phyloP scores from a whole-genome alignment of 192 early-diverging fungal species.

The Hyaloraphidium curvatum region DNA sequence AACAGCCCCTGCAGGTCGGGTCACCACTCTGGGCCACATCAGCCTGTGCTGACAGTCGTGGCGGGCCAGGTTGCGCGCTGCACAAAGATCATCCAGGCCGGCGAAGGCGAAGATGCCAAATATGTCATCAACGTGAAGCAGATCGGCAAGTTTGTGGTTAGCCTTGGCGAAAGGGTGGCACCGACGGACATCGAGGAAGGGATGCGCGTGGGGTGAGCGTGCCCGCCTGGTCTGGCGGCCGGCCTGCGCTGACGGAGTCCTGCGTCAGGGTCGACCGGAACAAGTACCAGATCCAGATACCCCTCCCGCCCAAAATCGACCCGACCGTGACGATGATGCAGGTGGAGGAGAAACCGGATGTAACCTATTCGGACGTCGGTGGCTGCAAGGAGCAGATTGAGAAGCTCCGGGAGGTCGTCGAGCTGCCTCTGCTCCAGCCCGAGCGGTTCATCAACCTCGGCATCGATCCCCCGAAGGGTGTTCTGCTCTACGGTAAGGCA shows the following conservation, averaged over 20 bases:
- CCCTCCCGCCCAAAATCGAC: constrained; percentile 96
- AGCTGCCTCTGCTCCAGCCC: constrained; percentile 83
- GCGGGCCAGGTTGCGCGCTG: constrained; percentile 71
- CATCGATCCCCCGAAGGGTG: constrained; percentile 99
- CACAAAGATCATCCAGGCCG: constrained; percentile 95
- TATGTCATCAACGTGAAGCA: constrained; percentile 98
- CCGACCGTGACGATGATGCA: constrained; percentile 99
- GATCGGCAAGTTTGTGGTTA: constrained; percentile 98
- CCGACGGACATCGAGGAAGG: constrained; percentile 99
- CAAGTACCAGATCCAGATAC: constrained; percentile 99
- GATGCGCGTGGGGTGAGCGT: constrained; percentile 79
- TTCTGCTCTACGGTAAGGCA: constrained; percentile 85
- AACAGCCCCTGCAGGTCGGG: constrained; percentile 69
- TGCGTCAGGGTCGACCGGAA: constrained; percentile 70
- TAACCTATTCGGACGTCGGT: constrained; percentile 98
- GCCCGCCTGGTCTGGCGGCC: background rate
- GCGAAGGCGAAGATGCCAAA: constrained; percentile 75
- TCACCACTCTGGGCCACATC: constrained; percentile 1
- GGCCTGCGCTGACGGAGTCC: background rate
- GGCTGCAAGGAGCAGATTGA: constrained; percentile 99
- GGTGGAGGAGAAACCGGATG: constrained; percentile 99
- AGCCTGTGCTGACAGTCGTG: background rate
- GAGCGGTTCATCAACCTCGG: constrained; percentile 94
- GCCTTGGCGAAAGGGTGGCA: constrained; percentile 83
- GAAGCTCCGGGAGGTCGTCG: constrained; percentile 96